Evolutionary conservation across 2,329 filamentous ascomycete species (phyloP).

Genomic region (Neurospora sp.): DNA sequence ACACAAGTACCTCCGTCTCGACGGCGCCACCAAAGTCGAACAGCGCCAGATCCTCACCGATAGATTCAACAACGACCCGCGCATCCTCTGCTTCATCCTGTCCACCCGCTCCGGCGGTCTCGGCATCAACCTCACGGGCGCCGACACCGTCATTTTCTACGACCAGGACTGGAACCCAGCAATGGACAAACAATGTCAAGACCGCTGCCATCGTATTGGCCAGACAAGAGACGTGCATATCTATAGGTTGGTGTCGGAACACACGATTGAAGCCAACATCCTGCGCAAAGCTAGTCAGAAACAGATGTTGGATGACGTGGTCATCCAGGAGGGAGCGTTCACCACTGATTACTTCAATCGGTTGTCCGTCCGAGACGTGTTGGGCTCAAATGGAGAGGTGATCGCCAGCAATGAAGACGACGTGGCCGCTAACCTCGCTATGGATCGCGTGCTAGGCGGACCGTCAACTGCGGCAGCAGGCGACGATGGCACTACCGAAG

Average conservation of each 20-base stretch:
- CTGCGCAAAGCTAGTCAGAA: conserved; percentile 95
- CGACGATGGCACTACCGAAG: neutral
- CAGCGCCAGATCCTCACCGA: conserved; percentile 92
- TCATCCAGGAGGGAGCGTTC: conserved; percentile 96
- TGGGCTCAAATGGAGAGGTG: conserved; percentile 38
- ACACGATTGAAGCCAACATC: conserved; percentile 97
- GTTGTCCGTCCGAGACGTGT: conserved; percentile 59
- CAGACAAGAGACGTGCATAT: conserved; percentile 98
- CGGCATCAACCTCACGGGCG: conserved; percentile 92
- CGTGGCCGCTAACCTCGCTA: conserved; percentile 67
- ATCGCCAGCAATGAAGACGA: conserved; percentile 45
- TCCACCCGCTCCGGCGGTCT: conserved; percentile 90
- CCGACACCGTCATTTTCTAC: conserved; percentile 97
- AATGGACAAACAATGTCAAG: conserved; percentile 99
- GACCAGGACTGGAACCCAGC: conserved; percentile 99
- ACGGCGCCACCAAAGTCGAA: conserved; percentile 94
- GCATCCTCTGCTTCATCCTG: conserved; percentile 90
- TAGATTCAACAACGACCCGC: conserved; percentile 88
- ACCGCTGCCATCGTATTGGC: conserved; percentile 91
- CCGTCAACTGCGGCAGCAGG: conserved; percentile 33
- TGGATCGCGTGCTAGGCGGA: conserved; percentile 73
- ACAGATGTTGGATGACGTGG: conserved; percentile 92
- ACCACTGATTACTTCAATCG: conserved; percentile 92
- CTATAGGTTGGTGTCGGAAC: conserved; percentile 84
- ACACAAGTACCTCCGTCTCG: conserved; percentile 89